Evolutionary conservation across 2,329 filamentous ascomycete genomes (phyloP).

Genomic region (Calycina marina): DNA sequence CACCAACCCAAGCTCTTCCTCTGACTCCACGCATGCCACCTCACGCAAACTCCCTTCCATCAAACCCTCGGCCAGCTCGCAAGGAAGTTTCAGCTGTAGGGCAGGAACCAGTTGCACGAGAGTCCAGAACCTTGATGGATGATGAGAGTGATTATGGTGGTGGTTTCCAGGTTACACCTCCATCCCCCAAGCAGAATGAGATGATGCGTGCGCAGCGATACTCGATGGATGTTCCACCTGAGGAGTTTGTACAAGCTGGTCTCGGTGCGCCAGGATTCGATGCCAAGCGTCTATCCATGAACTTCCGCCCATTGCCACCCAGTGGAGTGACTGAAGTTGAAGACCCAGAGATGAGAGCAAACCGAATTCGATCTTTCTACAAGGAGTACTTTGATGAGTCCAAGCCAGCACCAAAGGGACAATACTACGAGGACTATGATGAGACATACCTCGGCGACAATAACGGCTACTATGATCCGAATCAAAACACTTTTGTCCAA

Average conservation of each 20-base stretch:
- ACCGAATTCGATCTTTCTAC: slow-evolving; percentile 96
- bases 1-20: too few species aligned
- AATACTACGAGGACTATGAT: slow-evolving; percentile 66
- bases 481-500: slow-evolving; percentile 45
- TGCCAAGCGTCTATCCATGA: slow-evolving; percentile 48
- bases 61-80: slow-evolving; percentile 23
- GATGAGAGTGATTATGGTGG: slow-evolving; percentile 39
- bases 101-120: slow-evolving; percentile 1
- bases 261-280: slow-evolving; percentile 41
- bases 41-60: slow-evolving; percentile 20
- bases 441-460: slow-evolving; percentile 55
- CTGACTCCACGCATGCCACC: slow-evolving; percentile 1
- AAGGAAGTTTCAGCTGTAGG: slow-evolving; percentile 20
- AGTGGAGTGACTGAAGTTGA: slow-evolving; percentile 67
- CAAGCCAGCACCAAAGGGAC: slow-evolving; percentile 29
- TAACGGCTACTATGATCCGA: slow-evolving; percentile 17
- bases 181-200: slow-evolving; percentile 25
- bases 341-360: slow-evolving; percentile 86
- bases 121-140: slow-evolving; percentile 26
- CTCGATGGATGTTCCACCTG: slow-evolving; percentile 23
- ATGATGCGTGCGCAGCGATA: slow-evolving; percentile 18
- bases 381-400: slow-evolving; percentile 97
- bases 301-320: slow-evolving; percentile 74
- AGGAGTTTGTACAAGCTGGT: slow-evolving; percentile 25
- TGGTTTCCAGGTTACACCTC: slow-evolving; percentile 30